Base-by-base conservation (phyloP, 192 early-diverging fungal genomes). In the Mortierella claussenii region DNA sequence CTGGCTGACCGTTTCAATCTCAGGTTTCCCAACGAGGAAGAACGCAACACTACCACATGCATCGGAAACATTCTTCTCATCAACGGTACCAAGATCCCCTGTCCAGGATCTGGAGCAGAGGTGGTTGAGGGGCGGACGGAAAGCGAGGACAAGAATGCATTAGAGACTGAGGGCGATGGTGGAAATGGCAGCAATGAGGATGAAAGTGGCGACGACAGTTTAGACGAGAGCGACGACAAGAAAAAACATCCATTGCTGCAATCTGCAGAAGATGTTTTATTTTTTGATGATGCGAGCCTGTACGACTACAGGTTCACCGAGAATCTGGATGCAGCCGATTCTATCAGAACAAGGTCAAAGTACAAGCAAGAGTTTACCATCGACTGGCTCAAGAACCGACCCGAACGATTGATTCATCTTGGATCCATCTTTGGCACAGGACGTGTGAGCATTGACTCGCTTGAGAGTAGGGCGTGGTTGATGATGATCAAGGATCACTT, bases 221-320 rank as follows among this genome's bases (percentile, higher is more conserved):
- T 45, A 20, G 54, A 67, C 34, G 65, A 50, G 43, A 56, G 43
- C 10, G 60, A 73, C 2, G 69, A 58, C 3, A 48, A 60, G 32
- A 37, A 31, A 17, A 51, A 52, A 20, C 12, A 18, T 5, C 56
- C 64, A 20, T n/a, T 76, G 4, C 56, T 76, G 42, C 63, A 64
- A 1, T 53, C 71, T 0, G 64, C 23, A 10, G 71, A 52, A 11
- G 79, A 80, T 23, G 55, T 80, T n/a, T 42, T 73, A 9, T 68
- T 73, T n/a, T 56, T 85, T 37, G 59, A 79, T 37, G 86, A 87
- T 59, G 34, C 44, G 28, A 70, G 26, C 42, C 57, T 80, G 7
- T 80, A 82, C 13, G 79, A 78, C 3, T 83, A 83, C 42, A 67
- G 80, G 4, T 75, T 87, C 27, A 79, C 82, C 27, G 83, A 85